These are phyloP conservation scores for Carex cristatella DNA, from an alignment of 176 grass and related monocot species.

Conservation along the genomic window DNA sequence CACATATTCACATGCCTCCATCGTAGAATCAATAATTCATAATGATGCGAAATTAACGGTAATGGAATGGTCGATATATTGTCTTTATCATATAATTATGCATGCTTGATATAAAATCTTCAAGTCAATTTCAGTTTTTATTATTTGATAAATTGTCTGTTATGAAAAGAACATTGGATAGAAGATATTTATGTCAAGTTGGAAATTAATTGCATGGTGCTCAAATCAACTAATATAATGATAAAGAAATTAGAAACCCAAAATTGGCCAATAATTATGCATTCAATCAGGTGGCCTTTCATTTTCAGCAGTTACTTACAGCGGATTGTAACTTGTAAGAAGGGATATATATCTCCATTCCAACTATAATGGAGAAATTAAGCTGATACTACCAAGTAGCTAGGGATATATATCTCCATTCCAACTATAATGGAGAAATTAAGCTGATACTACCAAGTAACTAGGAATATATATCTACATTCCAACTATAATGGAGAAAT, in stretches of 20 bases:
- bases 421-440: neutral
- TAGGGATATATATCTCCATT: no score
- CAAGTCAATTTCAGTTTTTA: neutral
- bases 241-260: neutral
- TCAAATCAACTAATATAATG: neutral
- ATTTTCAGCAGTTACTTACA: neutral
- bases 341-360: neutral
- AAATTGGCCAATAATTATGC: neutral
- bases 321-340: neutral
- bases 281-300: neutral
- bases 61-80: neutral
- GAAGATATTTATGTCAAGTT: neutral
- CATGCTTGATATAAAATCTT: neutral
- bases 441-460: neutral
- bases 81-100: neutral
- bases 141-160: neutral
- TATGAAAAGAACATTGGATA: neutral
- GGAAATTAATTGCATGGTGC: neutral
- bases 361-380: neutral
- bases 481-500: neutral
- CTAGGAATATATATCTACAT: no score
- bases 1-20: neutral
- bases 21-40: neutral
- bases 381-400: neutral
- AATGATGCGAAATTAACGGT: neutral